Percentiles rank a stretch among this genome's conserved stretches.
These are phyloP conservation scores for Begonia fuchsioides DNA, from an alignment of 306 rosid genomes.

Conservation along the genomic window DNA sequence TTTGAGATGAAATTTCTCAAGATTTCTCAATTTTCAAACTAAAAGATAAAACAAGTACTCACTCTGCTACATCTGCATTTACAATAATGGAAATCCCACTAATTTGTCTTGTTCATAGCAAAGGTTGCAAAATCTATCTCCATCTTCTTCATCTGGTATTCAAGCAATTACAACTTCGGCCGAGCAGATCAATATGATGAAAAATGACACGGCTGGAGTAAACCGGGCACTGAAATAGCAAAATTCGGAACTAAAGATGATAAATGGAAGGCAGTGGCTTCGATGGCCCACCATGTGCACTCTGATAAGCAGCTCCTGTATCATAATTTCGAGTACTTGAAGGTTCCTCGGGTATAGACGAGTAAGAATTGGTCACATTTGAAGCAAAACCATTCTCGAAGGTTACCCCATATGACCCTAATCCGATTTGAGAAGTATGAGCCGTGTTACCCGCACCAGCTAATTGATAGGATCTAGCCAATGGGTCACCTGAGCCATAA, in stretches of 20 bases:
- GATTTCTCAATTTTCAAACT: too few species aligned
- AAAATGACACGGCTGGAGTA: too few species aligned
- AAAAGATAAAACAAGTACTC: too few species aligned
- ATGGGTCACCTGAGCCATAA: constrained; percentile 3
- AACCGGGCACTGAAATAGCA: too few species aligned
- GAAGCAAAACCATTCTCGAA: constrained; percentile 2
- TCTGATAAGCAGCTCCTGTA: constrained; percentile 10
- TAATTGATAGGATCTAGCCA: constrained; percentile 1
- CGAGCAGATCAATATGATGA: too few species aligned
- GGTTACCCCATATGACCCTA: constrained; percentile 8
- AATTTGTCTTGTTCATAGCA: too few species aligned
- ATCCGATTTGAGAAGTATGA: constrained; percentile 1
- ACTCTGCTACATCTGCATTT: too few species aligned
- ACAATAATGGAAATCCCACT: too few species aligned
- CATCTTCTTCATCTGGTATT: too few species aligned
- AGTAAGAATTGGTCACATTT: constrained; percentile 6
- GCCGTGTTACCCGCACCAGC: neutral
- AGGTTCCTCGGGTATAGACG: constrained; percentile 3
- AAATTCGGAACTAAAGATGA: constrained; percentile 11
- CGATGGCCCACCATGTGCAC: constrained; percentile 9
- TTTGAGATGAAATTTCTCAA: too few species aligned
- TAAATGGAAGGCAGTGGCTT: constrained; percentile 9
- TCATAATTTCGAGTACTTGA: constrained; percentile 2
- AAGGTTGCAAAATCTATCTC: too few species aligned
- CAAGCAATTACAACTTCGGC: too few species aligned